Evolutionary conservation across 805 yeast genomes (phyloP).

Genomic region (Sporopachydermia lactativora): DNA sequence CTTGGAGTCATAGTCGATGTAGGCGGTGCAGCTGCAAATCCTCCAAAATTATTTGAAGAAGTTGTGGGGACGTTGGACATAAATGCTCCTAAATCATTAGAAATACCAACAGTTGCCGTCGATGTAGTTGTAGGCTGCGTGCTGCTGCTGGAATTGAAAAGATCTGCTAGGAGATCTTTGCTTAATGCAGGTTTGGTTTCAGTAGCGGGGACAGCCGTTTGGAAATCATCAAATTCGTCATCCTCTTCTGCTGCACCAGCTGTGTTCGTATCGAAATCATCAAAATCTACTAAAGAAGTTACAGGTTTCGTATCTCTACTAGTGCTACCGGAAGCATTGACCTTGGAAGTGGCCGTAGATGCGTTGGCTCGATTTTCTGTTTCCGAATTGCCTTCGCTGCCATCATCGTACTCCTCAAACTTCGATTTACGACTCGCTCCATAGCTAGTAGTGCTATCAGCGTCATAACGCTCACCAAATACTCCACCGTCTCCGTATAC

Average conservation of each 20-base stretch:
- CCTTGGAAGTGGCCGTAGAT: conserved; percentile 5
- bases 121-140: too few species aligned
- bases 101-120: too few species aligned
- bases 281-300: conserved; percentile 12
- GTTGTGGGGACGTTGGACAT: conserved; percentile 3
- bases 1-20: neutral
- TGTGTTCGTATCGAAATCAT: conserved; percentile 13
- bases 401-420: conserved; percentile 23
- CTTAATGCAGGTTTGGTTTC: conserved; percentile 2
- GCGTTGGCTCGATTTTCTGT: conserved; percentile 1
- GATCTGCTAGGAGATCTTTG: conserved; percentile 10
- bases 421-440: conserved; percentile 19
- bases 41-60: conserved; percentile 6
- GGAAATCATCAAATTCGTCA: conserved; percentile 54
- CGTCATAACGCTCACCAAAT: conserved; percentile 18
- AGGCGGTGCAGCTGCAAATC: conserved; percentile 4
- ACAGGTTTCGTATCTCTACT: conserved; percentile 3
- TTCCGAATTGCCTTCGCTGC: conserved; percentile 3
- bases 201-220: conserved; percentile 36
- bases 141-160: conserved; percentile 10
- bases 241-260: conserved; percentile 26
- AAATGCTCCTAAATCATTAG: neutral
- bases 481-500: conserved; percentile 21
- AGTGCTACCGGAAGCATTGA: conserved; percentile 4
- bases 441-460: conserved; percentile 11